Base-by-base conservation (phyloP, 1,284 basidiomycete genomes). In the Naganishia sp. region DNA sequence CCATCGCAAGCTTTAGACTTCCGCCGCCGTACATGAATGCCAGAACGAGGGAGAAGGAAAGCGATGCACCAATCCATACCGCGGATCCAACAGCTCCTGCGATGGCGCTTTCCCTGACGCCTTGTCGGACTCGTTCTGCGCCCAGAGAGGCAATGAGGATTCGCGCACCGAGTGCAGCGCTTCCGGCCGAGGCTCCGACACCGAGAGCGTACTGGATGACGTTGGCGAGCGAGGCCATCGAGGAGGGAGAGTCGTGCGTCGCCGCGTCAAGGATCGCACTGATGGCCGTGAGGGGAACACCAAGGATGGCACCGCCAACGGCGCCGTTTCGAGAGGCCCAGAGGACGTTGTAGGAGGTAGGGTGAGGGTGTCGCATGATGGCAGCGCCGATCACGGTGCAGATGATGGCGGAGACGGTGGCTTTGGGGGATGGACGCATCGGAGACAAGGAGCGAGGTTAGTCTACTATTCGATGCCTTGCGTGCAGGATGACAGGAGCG, bases 221-320 rank as follows among this genome's bases (percentile, higher is more conserved):
- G 39, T 17, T 25, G 6, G 43, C 23, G n/a, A 56, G 17, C 21
- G n/a, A 21, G 1, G 42, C 41, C 17, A 25, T 42, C 9, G 15
- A 56, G 9, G 13, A 13, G 15, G 35, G 9, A 41, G 55, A 42
- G 21, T 28, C 23, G 9, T 21, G 18, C 15, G 43, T 4, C 2
- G 21, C 25, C 9, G 55, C 21, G 11, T 28, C 41, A 10, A 23
- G 25, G 18, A 56, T 4, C 5, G 25, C 25, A 4, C 43, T 23
- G 41, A 56, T 1, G 41, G 41, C 11, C 23, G 45, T 42, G 41
- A 41, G 43, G 35, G 54, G 54, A 28, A 56, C 28, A 7, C 23
- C 39, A n/a, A 56, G 54, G 23, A 56, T 56, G 10, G 54, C 54
- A 13, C 54, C 41, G n/a, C 55, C 55, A 4, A 46, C 41, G 25